These are phyloP conservation scores for Gymnopus androsaceus DNA, from an alignment of 1,284 basidiomycete genomes.

Conservation along the genomic window DNA sequence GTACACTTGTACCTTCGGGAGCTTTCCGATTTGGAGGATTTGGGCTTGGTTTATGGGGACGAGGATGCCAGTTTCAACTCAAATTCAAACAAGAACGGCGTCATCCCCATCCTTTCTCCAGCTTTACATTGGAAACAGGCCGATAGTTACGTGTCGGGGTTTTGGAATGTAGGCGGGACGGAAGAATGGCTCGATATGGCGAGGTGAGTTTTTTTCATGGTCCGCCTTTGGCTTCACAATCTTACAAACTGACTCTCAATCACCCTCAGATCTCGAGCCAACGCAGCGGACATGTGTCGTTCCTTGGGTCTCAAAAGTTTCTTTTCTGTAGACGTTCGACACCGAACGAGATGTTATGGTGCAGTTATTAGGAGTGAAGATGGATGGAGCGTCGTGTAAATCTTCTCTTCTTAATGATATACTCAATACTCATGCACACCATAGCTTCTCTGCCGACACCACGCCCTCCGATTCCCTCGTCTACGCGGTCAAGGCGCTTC, in stretches of 20 bases:
- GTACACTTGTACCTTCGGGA: constrained; percentile 69
- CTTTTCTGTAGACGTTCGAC: constrained; percentile 69
- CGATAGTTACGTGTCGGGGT: constrained; percentile 41
- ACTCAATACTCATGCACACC: no score
- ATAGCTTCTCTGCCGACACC: no score
- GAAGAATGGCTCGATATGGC: constrained; percentile 46
- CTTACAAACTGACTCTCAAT: constrained; percentile 1
- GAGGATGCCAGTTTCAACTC: no score
- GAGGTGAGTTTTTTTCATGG: constrained; percentile 32
- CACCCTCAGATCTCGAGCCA: constrained; percentile 38
- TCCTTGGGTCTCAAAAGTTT: constrained; percentile 58
- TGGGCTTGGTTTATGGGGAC: constrained; percentile 58
- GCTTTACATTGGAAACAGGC: constrained; percentile 49
- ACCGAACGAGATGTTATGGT: constrained; percentile 75
- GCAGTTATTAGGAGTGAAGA: constrained; percentile 65
- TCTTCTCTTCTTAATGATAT: not conserved
- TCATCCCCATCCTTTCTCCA: constrained; percentile 57
- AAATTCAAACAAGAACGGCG: no score
- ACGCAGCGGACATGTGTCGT: constrained; percentile 46
- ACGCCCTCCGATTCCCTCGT: no score
- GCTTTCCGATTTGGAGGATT: constrained; percentile 62
- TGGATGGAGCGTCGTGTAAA: constrained; percentile 84
- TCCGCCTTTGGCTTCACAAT: no score
- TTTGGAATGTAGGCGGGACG: constrained; percentile 41
- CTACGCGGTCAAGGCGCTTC: constrained; percentile 65